Conservation (phyloP, 2,329 filamentous ascomycete species). For the Epichloe uncinata region DNA sequence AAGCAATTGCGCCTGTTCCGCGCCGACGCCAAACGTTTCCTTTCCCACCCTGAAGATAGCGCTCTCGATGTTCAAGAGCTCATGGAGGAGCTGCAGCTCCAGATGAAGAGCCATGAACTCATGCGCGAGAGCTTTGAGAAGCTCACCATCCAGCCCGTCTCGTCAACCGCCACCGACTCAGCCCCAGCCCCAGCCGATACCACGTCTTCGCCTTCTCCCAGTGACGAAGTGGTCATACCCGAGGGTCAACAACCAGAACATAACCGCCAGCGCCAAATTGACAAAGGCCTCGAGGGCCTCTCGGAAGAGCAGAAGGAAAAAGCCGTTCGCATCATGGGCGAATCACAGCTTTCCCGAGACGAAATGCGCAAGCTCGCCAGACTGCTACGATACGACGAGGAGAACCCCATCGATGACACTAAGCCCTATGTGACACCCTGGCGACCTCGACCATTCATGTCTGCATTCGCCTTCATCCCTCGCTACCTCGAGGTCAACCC, state of each 20-base stretch:
- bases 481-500: slow-evolving; percentile 96
- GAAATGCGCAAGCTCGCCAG: slow-evolving; percentile 40
- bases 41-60: slow-evolving; percentile 27
- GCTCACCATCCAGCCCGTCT: slow-evolving; percentile 11
- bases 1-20: slow-evolving; percentile 62
- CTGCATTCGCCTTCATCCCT: slow-evolving; percentile 87
- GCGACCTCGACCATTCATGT: slow-evolving; percentile 76
- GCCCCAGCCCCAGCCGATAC: slow-evolving; percentile 8
- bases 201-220: background rate
- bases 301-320: slow-evolving; percentile 19
- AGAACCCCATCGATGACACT: slow-evolving; percentile 61
- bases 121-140: slow-evolving; percentile 19
- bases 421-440: slow-evolving; percentile 91
- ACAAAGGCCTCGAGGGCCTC: slow-evolving; percentile 22
- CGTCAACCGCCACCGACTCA: slow-evolving; percentile 2
- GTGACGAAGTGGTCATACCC: background rate
- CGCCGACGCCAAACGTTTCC: slow-evolving; percentile 47
- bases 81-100: slow-evolving; percentile 18
- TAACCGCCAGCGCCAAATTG: slow-evolving; percentile 19
- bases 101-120: slow-evolving; percentile 20
- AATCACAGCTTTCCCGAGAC: slow-evolving; percentile 25
- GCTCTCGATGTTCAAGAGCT: slow-evolving; percentile 17
- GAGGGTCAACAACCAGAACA: slow-evolving; percentile 9
- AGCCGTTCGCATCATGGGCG: slow-evolving; percentile 20
- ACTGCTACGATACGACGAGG: slow-evolving; percentile 48